Percentiles rank a stretch among this genome's conserved stretches.
Evolutionary conservation across 2,329 filamentous ascomycete species (phyloP).

Genomic region (Claviceps sp.): DNA sequence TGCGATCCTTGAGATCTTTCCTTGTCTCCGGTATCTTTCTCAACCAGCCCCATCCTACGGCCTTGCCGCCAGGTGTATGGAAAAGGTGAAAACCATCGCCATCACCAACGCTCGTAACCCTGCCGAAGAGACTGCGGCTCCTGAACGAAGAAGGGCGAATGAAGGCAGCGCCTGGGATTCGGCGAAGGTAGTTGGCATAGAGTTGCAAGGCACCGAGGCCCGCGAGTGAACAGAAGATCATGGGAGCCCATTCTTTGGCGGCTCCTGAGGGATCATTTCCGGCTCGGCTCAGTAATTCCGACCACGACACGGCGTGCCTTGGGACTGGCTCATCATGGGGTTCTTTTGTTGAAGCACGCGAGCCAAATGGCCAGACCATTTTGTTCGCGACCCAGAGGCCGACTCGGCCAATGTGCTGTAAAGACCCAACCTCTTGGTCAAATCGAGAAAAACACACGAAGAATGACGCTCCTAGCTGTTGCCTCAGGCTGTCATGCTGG

Average conservation of each 20-base stretch:
- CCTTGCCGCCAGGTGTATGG: slow-evolving; percentile 81
- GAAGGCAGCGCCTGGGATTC: slow-evolving; percentile 65
- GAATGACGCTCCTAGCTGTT: neutral
- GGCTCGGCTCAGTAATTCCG: slow-evolving; percentile 19
- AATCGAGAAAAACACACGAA: neutral
- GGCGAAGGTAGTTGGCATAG: slow-evolving; percentile 67
- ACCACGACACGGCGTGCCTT: slow-evolving; percentile 23
- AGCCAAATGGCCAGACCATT: slow-evolving; percentile 30
- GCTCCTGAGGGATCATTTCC: slow-evolving; percentile 18
- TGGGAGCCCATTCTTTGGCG: slow-evolving; percentile 26
- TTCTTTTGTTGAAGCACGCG: slow-evolving; percentile 14
- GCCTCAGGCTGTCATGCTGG: neutral
- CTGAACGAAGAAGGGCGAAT: slow-evolving; percentile 66
- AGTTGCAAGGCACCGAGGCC: slow-evolving; percentile 31
- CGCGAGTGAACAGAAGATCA: slow-evolving; percentile 23
- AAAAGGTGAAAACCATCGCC: slow-evolving; percentile 92
- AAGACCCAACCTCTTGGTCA: neutral
- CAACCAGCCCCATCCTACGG: slow-evolving; percentile 88
- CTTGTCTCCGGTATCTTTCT: slow-evolving; percentile 58
- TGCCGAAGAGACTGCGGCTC: slow-evolving; percentile 63
- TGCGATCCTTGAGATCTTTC: slow-evolving; percentile 60
- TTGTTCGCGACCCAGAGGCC: slow-evolving; percentile 18
- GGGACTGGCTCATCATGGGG: slow-evolving; percentile 11
- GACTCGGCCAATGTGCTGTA: slow-evolving; percentile 4
- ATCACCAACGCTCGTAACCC: slow-evolving; percentile 88